Evolutionary conservation across 73 alveolate species (phyloP), one percentile per base, ranked within the genome.

Genomic region (Tetrahymena malaccensis): DNA sequence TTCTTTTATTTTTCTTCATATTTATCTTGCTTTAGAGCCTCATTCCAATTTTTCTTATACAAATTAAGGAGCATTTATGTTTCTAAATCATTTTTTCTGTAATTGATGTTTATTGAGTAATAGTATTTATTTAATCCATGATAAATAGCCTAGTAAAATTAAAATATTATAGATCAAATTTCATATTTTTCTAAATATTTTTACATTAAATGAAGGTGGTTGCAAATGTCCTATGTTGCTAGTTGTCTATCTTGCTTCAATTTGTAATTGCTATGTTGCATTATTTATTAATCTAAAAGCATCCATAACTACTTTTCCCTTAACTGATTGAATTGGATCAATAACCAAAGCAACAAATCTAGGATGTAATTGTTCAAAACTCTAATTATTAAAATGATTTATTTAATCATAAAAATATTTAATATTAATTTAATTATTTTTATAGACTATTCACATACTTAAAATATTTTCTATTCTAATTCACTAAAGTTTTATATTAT

Each of bases 281-380:
- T 99, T 99, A 93, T 98, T 98, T 84, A 98, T 98, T 57, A 98
- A 96, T 96, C 99, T 97, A 97, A 99, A 99, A 89, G 99, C 99
- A 97, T 99, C 99, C 94, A 99, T 99, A 83, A 99, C 99, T 38
- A 99, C 99, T 97, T 99, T 99, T 84, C 99, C 99, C 97, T 99
- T 98, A 56, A 99, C 99, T 15, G 99, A 98, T 97, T 99, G 99
- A 37, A 99, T 99, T 21, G 99, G 99, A 96, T 99, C 99, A 37
- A 99, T 99, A 94, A 99, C 99, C 27, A 99, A 99, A 4, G 99
- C 99, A 83, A 99, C 99, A 21, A 99, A 99, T 94, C 99, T 97
- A 83, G 99, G 99, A 94, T 98, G 98, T 94, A 98, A 98, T 99
- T 98, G 99, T 96, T 99, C 99, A 94, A 98, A 99, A 70, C 89